Conservation (phyloP, 2,329 filamentous ascomycete species). For the Beauveria varroae region DNA sequence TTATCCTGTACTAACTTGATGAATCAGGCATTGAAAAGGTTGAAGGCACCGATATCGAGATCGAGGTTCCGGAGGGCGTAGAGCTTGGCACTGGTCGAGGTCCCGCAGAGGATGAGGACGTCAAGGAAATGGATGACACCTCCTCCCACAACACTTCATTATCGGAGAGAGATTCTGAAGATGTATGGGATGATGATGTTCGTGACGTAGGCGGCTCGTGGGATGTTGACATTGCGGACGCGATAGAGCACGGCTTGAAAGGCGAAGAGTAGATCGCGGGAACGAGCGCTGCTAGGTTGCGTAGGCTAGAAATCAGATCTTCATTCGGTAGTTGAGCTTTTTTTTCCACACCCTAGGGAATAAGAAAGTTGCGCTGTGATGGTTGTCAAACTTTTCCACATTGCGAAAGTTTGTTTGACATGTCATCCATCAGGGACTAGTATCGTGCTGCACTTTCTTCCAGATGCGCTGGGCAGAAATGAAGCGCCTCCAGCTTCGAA, state of each 20-base stretch:
- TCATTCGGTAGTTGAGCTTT: too few relatives aligned
- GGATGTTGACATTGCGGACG: not conserved
- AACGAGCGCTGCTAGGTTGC: too few relatives aligned
- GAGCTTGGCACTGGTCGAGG: not conserved
- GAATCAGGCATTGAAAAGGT: constrained; percentile 13
- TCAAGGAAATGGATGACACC: not conserved
- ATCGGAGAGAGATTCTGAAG: not conserved
- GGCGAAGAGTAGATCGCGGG: not conserved
- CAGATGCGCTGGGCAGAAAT: too few relatives aligned
- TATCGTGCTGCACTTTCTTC: too few relatives aligned
- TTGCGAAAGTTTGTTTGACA: too few relatives aligned
- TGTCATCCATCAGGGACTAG: too few relatives aligned
- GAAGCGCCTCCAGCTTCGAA: too few relatives aligned
- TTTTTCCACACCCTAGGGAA: too few relatives aligned
- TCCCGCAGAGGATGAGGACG: not conserved
- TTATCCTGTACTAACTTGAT: not conserved
- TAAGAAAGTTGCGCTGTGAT: too few relatives aligned
- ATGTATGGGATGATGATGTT: not conserved
- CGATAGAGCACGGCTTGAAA: not conserved
- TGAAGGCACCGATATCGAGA: constrained; percentile 16
- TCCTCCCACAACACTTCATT: not conserved
- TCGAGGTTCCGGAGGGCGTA: not conserved
- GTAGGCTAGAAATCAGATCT: too few relatives aligned
- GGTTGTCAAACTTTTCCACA: too few relatives aligned
- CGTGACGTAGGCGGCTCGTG: not conserved